Evolutionary conservation across 352 stramenopile species (phyloP).

Genomic region (Phytopythium aichiense): DNA sequence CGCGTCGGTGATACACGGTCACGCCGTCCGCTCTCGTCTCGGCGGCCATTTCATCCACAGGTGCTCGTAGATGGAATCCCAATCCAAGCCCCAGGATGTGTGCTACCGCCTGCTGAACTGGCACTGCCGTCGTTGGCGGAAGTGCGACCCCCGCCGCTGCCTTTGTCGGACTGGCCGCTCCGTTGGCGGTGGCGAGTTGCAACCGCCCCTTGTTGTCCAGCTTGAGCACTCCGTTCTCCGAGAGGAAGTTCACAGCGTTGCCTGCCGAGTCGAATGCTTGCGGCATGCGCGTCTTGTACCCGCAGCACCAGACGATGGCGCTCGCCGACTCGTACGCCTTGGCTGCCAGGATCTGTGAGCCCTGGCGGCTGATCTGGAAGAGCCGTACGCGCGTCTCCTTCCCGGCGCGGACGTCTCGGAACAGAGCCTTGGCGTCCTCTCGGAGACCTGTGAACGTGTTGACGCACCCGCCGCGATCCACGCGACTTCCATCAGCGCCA

Average conservation of each 20-base stretch:
- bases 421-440: constrained; percentile 80
- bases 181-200: constrained; percentile 21
- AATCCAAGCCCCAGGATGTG: constrained; percentile 64
- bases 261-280: constrained; percentile 42
- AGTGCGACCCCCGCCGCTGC: neutral
- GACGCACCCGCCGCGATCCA: constrained; percentile 63
- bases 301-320: constrained; percentile 80
- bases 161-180: neutral
- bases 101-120: neutral
- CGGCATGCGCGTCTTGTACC: constrained; percentile 70
- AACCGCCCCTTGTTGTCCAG: constrained; percentile 54
- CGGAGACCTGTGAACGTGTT: constrained; percentile 85
- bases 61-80: constrained; percentile 71
- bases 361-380: constrained; percentile 63
- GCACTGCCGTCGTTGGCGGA: constrained; percentile 6
- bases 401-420: constrained; percentile 50
- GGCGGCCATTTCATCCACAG: constrained; percentile 74
- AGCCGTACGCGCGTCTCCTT: constrained; percentile 66
- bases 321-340: constrained; percentile 65
- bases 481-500: constrained; percentile 42
- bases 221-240: constrained; percentile 64
- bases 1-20: constrained; percentile 84
- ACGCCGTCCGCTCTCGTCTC: constrained; percentile 78
- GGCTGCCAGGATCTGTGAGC: constrained; percentile 41
- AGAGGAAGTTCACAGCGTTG: constrained; percentile 34